These are phyloP conservation scores for Vachellia pachyceras DNA, from an alignment of 306 rosid species.

Conservation along the genomic window DNA sequence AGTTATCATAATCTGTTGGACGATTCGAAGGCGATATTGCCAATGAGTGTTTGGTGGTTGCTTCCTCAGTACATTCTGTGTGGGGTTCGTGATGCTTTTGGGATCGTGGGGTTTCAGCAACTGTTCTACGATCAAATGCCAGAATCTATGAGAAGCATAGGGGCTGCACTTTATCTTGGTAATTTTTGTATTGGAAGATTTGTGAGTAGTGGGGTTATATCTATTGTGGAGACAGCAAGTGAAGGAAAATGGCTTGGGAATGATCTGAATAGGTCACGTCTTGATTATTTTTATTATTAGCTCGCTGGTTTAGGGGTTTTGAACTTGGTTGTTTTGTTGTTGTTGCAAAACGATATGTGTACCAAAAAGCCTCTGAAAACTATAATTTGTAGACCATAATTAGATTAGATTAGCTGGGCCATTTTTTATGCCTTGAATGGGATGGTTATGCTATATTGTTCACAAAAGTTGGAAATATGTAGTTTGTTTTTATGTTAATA, in stretches of 20 bases:
- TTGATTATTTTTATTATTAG: conserved; percentile 50
- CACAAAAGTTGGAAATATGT: not conserved
- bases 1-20: conserved; percentile 37
- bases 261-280: conserved; percentile 47
- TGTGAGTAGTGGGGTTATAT: not conserved
- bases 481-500: not conserved
- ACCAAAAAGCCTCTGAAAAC: not conserved
- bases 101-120: conserved; percentile 49
- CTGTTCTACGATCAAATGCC: conserved; percentile 52
- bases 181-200: not conserved
- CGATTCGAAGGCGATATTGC: conserved; percentile 36
- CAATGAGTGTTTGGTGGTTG: conserved; percentile 58
- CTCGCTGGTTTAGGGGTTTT: conserved; percentile 46
- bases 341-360: conserved; percentile 36
- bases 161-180: not conserved
- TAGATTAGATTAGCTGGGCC: too few relatives aligned
- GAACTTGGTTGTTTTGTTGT: conserved; percentile 40
- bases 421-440: not conserved
- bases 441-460: not conserved
- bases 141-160: conserved; percentile 4
- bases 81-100: conserved; percentile 39
- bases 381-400: too few relatives aligned
- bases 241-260: too few relatives aligned
- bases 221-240: conserved; percentile 31
- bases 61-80: conserved; percentile 50